Conservation (phyloP, 768 basidiomycete genomes). For the Termitomyces sp. region DNA sequence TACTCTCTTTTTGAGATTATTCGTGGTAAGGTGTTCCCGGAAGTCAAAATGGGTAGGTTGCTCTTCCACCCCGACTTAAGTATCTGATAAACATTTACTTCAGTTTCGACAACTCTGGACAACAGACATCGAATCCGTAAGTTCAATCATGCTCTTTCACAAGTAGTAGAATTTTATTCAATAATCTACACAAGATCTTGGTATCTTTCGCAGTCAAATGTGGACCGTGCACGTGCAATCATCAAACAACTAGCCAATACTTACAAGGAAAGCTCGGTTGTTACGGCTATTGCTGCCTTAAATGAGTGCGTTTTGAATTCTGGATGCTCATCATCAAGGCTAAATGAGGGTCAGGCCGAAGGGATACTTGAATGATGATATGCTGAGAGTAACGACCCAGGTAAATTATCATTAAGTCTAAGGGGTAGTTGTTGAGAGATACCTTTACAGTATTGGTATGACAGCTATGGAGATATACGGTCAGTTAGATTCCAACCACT, state of each 20-base stretch:
- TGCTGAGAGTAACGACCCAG: conserved; percentile 43
- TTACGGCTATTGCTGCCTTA: conserved; percentile 64
- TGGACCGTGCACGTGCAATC: conserved; percentile 59
- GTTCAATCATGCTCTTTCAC: background rate
- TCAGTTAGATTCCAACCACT: conserved; percentile 17
- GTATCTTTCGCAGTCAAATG: conserved; percentile 60
- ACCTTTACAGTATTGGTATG: conserved; percentile 54
- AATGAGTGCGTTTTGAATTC: conserved; percentile 55
- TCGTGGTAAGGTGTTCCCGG: conserved; percentile 57
- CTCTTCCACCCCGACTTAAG: too few species aligned
- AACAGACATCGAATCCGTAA: too few species aligned
- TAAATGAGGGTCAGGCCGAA: conserved; percentile 33
- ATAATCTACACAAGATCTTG: conserved; percentile 35
- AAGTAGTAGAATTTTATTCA: conserved; percentile 3
- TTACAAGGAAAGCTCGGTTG: conserved; percentile 50
- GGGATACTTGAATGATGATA: conserved; percentile 12
- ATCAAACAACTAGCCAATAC: conserved; percentile 56
- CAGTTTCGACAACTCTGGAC: too few species aligned
- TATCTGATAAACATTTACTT: too few species aligned
- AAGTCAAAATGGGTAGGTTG: conserved; percentile 64
- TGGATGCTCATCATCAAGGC: conserved; percentile 41
- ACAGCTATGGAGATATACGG: conserved; percentile 73
- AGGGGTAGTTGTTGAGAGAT: conserved; percentile 7
- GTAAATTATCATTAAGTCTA: conserved; percentile 17
- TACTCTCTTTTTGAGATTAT: background rate